Conservation (phyloP, 345 rosid species). For the Heritiera fomes region DNA sequence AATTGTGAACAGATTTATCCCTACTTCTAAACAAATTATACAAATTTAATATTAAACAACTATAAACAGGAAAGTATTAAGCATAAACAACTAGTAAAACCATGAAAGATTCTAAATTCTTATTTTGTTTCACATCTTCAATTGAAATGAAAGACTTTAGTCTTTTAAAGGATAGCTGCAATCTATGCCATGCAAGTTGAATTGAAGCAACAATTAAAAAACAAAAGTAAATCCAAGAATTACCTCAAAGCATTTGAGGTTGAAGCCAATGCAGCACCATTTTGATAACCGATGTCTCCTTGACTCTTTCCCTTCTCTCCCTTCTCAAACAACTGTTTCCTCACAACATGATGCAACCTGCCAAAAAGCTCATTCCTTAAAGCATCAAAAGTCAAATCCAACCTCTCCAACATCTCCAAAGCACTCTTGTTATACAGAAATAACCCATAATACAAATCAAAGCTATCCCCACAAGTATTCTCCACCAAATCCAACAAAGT, state of each 20-base stretch:
- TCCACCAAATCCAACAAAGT: constrained; percentile 51
- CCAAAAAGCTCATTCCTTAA: constrained; percentile 63
- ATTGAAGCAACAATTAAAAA: not conserved
- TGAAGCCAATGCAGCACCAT: constrained; percentile 18
- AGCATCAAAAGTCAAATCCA: constrained; percentile 61
- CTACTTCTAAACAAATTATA: not conserved
- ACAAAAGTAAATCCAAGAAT: not conserved
- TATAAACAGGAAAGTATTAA: not conserved
- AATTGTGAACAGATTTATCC: not conserved
- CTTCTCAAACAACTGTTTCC: constrained; percentile 43
- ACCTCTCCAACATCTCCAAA: constrained; percentile 63
- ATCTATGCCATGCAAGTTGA: not conserved
- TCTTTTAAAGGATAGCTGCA: not conserved
- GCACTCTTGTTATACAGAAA: constrained; percentile 65
- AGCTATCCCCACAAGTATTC: constrained; percentile 61
- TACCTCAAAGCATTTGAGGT: constrained; percentile 19
- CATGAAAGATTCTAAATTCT: not conserved
- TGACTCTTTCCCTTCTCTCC: not conserved
- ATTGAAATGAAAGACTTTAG: not conserved
- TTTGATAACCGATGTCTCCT: not conserved
- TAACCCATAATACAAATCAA: constrained; percentile 78
- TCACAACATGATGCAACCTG: constrained; percentile 46
- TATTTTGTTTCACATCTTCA: not conserved
- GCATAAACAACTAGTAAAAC: not conserved
- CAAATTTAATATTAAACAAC: not conserved